These are phyloP conservation scores for Linnemannia schmuckeri DNA, from an alignment of 192 early-diverging fungal genomes.

Conservation along the genomic window DNA sequence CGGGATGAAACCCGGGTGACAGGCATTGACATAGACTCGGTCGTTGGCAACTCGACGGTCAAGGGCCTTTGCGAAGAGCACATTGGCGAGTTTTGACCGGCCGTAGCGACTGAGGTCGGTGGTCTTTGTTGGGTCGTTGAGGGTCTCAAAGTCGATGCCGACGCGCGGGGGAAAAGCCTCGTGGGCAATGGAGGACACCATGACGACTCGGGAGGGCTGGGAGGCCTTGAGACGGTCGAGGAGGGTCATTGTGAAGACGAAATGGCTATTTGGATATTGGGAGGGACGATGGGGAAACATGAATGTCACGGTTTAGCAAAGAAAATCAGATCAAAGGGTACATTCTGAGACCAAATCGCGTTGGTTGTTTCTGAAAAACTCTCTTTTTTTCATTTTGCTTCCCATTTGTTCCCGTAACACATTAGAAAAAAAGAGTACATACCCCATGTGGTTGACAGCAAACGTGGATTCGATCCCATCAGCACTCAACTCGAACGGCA, in stretches of 20 bases:
- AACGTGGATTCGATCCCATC: constrained; percentile 60
- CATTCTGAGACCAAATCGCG: neutral
- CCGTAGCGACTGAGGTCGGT: constrained; percentile 46
- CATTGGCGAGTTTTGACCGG: constrained; percentile 64
- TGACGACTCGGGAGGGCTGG: constrained; percentile 28
- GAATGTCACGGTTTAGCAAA: neutral
- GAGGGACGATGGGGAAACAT: neutral
- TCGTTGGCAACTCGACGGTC: constrained; percentile 34
- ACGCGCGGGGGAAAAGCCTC: constrained; percentile 1
- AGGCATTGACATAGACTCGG: constrained; percentile 24
- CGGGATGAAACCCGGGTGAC: constrained; percentile 49
- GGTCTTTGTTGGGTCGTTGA: constrained; percentile 41
- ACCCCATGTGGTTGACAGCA: constrained; percentile 59
- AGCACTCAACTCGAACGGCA: constrained; percentile 20
- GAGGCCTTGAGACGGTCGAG: constrained; percentile 7
- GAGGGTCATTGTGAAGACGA: constrained; percentile 26
- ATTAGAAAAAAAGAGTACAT: too few relatives aligned
- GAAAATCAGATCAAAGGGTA: neutral
- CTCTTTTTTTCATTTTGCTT: neutral
- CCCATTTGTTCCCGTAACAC: too few relatives aligned
- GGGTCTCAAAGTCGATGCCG: constrained; percentile 49
- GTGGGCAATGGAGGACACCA: constrained; percentile 42
- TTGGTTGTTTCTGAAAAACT: neutral
- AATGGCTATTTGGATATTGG: constrained; percentile 9
- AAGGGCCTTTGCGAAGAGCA: constrained; percentile 61